Evolutionary conservation across 208 protist genomes (phyloP).

Genomic region (Crithidia bombi): DNA sequence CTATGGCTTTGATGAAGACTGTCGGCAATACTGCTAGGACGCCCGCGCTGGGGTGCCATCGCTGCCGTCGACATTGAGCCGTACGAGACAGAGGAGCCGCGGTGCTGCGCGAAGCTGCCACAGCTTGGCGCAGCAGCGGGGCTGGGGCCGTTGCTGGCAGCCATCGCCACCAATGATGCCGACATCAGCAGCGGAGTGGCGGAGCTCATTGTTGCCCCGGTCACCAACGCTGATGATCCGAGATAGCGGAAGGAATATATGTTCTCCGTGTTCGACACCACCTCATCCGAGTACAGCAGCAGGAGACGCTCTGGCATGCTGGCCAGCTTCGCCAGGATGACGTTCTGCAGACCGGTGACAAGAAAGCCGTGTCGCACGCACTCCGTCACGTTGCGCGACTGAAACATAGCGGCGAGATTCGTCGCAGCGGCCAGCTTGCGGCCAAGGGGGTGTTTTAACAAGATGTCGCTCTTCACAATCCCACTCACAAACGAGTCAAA

Average conservation of each 20-base stretch:
- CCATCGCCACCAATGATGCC: slow-evolving; percentile 25
- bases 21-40: background rate
- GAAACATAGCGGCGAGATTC: slow-evolving; percentile 77
- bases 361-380: slow-evolving; percentile 85
- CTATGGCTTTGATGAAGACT: background rate
- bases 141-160: slow-evolving; percentile 12
- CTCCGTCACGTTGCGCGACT: slow-evolving; percentile 77
- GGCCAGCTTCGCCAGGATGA: slow-evolving; percentile 67
- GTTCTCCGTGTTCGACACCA: slow-evolving; percentile 69
- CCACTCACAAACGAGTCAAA: slow-evolving; percentile 88
- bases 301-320: slow-evolving; percentile 59
- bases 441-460: slow-evolving; percentile 85
- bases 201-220: slow-evolving; percentile 47
- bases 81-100: slow-evolving; percentile 1
- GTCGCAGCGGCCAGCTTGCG: slow-evolving; percentile 77
- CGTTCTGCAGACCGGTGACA: slow-evolving; percentile 67
- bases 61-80: background rate
- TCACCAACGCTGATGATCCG: slow-evolving; percentile 50
- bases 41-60: background rate
- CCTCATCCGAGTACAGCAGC: slow-evolving; percentile 73
- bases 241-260: slow-evolving; percentile 89
- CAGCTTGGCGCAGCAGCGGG: background rate
- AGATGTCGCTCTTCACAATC: slow-evolving; percentile 78
- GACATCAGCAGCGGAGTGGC: slow-evolving; percentile 39
- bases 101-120: slow-evolving; percentile 1